A percentile compares a stretch with the other conserved stretches of the same genome.
Conservation (phyloP, 1,284 basidiomycete genomes). For the Pyrrhoderma lamaoense region DNA sequence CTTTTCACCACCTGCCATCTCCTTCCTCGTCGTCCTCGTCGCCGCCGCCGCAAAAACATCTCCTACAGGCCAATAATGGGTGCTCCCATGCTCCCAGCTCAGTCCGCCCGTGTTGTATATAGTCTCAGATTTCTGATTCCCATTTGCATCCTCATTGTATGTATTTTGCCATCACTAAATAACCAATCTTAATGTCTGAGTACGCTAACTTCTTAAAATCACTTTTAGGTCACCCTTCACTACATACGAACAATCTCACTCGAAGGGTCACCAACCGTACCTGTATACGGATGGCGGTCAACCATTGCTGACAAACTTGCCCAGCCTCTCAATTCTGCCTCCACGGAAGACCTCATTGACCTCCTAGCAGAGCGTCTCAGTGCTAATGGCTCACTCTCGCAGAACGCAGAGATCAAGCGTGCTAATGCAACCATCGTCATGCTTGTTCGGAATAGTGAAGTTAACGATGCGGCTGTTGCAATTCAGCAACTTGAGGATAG, state of each 20-base stretch:
- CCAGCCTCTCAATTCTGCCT: slow-evolving; percentile 12
- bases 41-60: not conserved
- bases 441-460: slow-evolving; percentile 17
- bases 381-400: slow-evolving; percentile 4
- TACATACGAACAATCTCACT: slow-evolving; percentile 16
- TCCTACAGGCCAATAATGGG: slow-evolving; percentile 7
- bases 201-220: not conserved
- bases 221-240: slow-evolving; percentile 13
- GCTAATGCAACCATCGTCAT: slow-evolving; percentile 18
- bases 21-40: not conserved
- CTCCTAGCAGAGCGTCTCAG: slow-evolving; percentile 14
- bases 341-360: slow-evolving; percentile 16
- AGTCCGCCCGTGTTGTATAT: slow-evolving; percentile 14
- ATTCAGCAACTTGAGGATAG: slow-evolving; percentile 49
- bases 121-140: slow-evolving; percentile 14
- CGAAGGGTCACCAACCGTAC: slow-evolving; percentile 5
- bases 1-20: not conserved
- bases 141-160: slow-evolving; percentile 14
- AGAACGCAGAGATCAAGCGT: not conserved
- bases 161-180: slow-evolving; percentile 1
- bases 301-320: slow-evolving; percentile 5
- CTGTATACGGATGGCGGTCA: slow-evolving; percentile 4
- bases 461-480: slow-evolving; percentile 14
- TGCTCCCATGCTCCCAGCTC: slow-evolving; percentile 9
- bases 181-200: not conserved